Evolutionary conservation across 1,284 basidiomycete species (phyloP).

Genomic region (Pholiota adiposa): DNA sequence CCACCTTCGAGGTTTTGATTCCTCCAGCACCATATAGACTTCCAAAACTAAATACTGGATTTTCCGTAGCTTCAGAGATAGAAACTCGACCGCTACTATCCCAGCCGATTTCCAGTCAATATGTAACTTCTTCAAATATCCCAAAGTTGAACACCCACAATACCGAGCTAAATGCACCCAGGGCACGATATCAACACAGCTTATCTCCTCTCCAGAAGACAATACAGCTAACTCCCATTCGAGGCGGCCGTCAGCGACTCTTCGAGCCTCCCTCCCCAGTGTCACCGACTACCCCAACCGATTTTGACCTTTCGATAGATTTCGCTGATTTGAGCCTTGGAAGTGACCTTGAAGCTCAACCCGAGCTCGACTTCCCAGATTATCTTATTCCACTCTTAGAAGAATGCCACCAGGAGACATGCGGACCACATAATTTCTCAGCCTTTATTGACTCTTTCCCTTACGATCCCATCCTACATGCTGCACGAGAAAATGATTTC

Average conservation of each 20-base stretch:
- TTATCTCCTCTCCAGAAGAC: conserved; percentile 44
- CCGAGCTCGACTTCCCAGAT: conserved; percentile 40
- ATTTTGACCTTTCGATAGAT: conserved; percentile 61
- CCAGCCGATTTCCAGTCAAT: conserved; percentile 1
- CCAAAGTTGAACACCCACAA: neutral
- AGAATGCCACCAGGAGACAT: conserved; percentile 64
- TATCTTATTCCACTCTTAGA: conserved; percentile 64
- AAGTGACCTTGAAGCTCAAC: conserved; percentile 18
- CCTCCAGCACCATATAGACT: conserved; percentile 37
- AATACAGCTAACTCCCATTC: conserved; percentile 71
- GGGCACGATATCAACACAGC: conserved; percentile 29
- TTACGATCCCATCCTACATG: conserved; percentile 61
- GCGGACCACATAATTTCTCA: conserved; percentile 72
- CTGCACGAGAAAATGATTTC: conserved; percentile 22
- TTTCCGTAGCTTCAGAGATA: conserved; percentile 11
- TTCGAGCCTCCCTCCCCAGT: conserved; percentile 48
- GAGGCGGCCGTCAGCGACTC: conserved; percentile 41
- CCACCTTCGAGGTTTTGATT: conserved; percentile 40
- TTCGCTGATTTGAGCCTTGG: conserved; percentile 54
- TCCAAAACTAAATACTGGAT: neutral
- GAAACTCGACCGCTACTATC: conserved; percentile 8
- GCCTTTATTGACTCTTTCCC: conserved; percentile 81
- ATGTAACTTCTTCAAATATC: neutral
- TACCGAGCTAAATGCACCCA: neutral
- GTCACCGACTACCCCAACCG: conserved; percentile 55